Evolutionary conservation across 176 grass and related monocot genomes (phyloP), one percentile per base, ranked within the genome.

Genomic region (Neostapfia colusana): DNA sequence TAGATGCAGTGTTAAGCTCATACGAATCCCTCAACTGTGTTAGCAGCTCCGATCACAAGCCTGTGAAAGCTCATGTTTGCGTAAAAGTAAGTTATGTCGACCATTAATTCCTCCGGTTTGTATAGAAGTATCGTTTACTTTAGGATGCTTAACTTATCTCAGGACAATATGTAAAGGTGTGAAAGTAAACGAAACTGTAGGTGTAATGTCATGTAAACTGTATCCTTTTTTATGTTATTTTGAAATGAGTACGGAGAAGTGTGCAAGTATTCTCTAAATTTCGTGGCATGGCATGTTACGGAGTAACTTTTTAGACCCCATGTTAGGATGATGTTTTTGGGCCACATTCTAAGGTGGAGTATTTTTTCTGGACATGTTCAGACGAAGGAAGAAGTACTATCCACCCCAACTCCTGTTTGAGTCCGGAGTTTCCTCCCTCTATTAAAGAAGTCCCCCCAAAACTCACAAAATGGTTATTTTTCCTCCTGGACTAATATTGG

Each of bases 31-130:
- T 90, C 1, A 87, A 89, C 36, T 78, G 82, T 61, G 77, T 87
- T 72, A 48, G 41, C 25, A 90, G 87, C 78, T 93, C 91, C 7
- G 84, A 93, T 40, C 87, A 87, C 78, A 93, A 87, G 51, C 87
- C 90, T 68, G 90, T 89, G 39, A 87, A 84, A 68, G 87, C 78
- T 39, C 91, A 87, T 78, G 87, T 93, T 58, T 90, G 91, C 24
- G 67, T 90, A 27, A 85, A 76, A 90, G 68, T 73, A 50, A 60
- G 59, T 4, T n/a, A 3, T 4, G 55, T 15, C 6, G 28, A 67
- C 43, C 37, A 73, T 24, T 73, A 15, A 78, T 50, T 28, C 24
- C 38, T 50, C 31, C 0, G 8, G 3, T 67, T 77, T 23, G 41
- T 23, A 54, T 46, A 18, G 14, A 73, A 20, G 2, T 58, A 50